Evolutionary conservation across 768 basidiomycete genomes (phyloP).

Genomic region (Terana coerulea): DNA sequence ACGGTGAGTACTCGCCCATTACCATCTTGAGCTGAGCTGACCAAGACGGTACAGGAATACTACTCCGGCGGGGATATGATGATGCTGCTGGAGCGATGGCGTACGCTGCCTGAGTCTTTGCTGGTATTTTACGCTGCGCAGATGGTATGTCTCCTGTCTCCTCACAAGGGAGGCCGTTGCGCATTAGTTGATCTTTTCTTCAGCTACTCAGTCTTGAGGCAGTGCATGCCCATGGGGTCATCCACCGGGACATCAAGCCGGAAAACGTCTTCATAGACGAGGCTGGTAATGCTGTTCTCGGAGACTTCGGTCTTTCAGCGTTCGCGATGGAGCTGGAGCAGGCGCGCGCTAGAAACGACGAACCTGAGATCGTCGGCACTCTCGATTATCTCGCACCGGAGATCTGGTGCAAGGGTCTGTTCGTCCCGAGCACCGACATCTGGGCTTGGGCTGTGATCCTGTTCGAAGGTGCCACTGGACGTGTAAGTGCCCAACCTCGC

Average conservation of each 20-base stretch:
- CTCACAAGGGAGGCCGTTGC: background rate
- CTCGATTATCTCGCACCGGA: no score
- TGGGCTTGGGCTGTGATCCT: no score
- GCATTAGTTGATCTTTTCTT: no score
- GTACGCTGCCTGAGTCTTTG: background rate
- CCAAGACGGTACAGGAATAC: background rate
- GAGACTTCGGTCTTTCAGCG: conserved; percentile 8
- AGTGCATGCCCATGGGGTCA: background rate
- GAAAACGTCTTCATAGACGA: conserved; percentile 3
- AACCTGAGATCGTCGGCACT: no score
- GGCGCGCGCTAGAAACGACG: no score
- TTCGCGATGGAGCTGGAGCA: no score
- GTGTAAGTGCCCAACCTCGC: no score
- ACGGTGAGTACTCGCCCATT: conserved; percentile 3
- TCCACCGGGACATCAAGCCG: conserved; percentile 11
- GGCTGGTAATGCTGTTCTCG: conserved; percentile 1
- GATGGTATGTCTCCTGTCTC: background rate
- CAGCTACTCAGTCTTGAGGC: conserved; percentile 4
- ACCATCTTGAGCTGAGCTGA: no score
- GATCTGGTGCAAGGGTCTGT: no score
- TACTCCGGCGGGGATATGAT: background rate
- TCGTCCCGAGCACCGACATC: no score
- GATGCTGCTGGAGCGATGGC: background rate
- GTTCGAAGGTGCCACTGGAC: no score
- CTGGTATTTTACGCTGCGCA: background rate